phyloP scores from a whole-genome alignment of 176 grass and related monocot genomes.

The Lolium perenne region DNA sequence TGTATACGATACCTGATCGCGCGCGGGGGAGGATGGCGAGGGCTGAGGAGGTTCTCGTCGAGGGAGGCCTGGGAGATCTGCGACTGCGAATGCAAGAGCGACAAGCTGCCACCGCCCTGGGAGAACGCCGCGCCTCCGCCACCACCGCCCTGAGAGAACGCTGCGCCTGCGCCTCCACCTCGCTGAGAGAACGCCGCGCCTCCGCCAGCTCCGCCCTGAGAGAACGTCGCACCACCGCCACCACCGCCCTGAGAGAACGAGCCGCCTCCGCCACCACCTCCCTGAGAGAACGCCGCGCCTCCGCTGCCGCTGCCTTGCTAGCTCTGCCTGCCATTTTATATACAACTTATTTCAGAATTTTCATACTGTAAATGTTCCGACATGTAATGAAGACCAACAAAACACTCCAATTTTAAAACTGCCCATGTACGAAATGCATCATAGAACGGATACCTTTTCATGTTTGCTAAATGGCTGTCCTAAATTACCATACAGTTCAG shows the following conservation, averaged over 20 bases:
- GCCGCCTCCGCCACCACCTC: not conserved
- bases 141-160: not conserved
- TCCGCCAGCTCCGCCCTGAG: not conserved
- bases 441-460: too few species aligned
- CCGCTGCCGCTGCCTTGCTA: too few species aligned
- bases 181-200: not conserved
- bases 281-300: not conserved
- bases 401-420: too few species aligned
- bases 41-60: slow-evolving; percentile 62
- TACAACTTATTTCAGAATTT: too few species aligned
- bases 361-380: too few species aligned
- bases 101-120: slow-evolving; percentile 44
- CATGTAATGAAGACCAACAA: too few species aligned
- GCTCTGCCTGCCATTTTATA: too few species aligned
- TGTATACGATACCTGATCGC: slow-evolving; percentile 59
- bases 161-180: not conserved
- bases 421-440: too few species aligned
- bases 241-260: not conserved
- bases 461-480: too few species aligned
- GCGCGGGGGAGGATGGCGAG: slow-evolving; percentile 28
- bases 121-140: not conserved
- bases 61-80: slow-evolving; percentile 78
- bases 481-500: too few species aligned
- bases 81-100: slow-evolving; percentile 75
- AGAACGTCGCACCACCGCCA: not conserved